Evolutionary conservation across 2,329 filamentous ascomycete genomes (phyloP).

Genomic region (Trichoderma sp.): DNA sequence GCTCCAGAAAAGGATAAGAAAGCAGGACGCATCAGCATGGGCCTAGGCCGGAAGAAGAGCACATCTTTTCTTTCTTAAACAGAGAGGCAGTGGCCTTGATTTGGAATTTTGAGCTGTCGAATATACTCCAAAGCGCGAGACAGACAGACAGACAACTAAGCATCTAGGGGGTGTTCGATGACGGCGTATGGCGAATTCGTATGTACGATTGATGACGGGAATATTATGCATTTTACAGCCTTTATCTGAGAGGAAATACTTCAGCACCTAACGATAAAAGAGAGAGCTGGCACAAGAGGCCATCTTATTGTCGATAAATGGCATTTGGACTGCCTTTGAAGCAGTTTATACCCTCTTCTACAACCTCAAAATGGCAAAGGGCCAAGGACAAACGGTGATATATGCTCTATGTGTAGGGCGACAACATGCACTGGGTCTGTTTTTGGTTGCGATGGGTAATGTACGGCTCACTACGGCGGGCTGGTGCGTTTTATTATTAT

Average conservation of each 20-base stretch:
- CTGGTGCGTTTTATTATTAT: neutral
- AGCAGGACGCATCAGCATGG: slow-evolving; percentile 67
- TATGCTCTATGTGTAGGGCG: neutral
- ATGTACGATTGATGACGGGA: slow-evolving; percentile 26
- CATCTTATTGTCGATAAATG: neutral
- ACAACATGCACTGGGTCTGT: neutral
- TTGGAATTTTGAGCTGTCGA: slow-evolving; percentile 9
- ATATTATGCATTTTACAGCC: slow-evolving; percentile 5
- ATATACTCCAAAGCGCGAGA: neutral
- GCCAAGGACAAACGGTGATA: neutral
- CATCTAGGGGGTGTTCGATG: neutral
- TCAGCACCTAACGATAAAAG: neutral
- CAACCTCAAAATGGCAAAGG: neutral
- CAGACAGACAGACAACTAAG: neutral
- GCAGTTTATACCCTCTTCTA: neutral
- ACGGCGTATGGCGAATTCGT: slow-evolving; percentile 20
- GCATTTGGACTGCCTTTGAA: neutral
- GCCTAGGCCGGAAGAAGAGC: slow-evolving; percentile 72
- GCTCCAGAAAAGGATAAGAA: slow-evolving; percentile 53
- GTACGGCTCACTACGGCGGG: neutral
- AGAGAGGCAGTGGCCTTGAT: neutral
- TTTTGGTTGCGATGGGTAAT: neutral
- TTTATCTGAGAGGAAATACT: neutral
- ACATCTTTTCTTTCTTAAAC: slow-evolving; percentile 43
- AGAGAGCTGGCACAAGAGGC: neutral